These are phyloP conservation scores for Theobroma cacao DNA, from an alignment of 345 rosid genomes.

Conservation along the genomic window DNA sequence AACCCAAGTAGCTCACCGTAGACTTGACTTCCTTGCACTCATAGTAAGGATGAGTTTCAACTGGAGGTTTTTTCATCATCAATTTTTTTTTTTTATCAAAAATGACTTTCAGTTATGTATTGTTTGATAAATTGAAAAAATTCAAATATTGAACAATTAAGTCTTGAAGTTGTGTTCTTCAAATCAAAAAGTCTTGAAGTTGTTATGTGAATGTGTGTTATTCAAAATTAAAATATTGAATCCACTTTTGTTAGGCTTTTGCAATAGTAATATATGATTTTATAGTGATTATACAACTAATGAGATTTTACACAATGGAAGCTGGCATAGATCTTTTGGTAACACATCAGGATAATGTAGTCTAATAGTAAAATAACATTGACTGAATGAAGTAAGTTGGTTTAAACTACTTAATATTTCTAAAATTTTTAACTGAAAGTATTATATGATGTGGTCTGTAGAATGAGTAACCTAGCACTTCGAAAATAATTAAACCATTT, in stretches of 20 bases:
- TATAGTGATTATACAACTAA: neutral
- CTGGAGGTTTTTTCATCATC: neutral
- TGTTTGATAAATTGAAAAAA: slow-evolving; percentile 2
- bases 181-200: neutral
- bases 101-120: neutral
- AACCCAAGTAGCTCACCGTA: neutral
- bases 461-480: slow-evolving; percentile 17
- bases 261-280: neutral
- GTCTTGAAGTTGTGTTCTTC: neutral
- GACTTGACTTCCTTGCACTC: neutral
- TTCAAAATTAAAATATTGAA: neutral
- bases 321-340: neutral
- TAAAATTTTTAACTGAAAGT: slow-evolving; percentile 3
- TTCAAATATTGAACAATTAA: neutral
- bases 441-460: slow-evolving; percentile 6
- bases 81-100: neutral
- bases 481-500: neutral
- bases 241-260: neutral
- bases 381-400: neutral
- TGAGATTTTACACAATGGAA: neutral
- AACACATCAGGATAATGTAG: neutral
- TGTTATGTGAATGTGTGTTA: neutral
- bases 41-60: neutral
- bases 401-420: neutral
- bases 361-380: neutral